Base-by-base conservation (phyloP, 1,284 basidiomycete species). In the Ceratorhiza oryzae-sativae region DNA sequence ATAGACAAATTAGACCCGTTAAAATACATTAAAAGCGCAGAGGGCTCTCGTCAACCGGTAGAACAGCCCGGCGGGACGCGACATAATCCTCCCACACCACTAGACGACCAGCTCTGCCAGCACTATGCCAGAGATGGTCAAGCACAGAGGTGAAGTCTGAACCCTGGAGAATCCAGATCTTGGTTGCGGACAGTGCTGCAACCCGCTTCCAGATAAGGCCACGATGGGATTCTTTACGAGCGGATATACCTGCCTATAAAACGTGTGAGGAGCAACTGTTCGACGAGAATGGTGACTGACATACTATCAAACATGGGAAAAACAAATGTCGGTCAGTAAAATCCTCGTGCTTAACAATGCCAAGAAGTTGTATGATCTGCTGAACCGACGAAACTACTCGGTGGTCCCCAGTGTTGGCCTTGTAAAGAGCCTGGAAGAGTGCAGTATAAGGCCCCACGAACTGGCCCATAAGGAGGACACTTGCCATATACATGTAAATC, bases 41-140 rank as follows among this genome's bases (percentile, higher is more conserved):
- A 6, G 36, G 36, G 6, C 36, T 13, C 42, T 71, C 67, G 32
- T 41, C 41, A 42, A 71, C 30, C 1, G 67, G 56, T n/a, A 71
- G 27, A 39, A 59, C 67, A 15, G 20, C 45, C n/a, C 67, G 41
- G 36, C 67, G 41, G n/a, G 55, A 59, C 6, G 5, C 5, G 23
- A 41, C 56, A 71, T 71, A 71, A 20, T 71, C 56, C 3, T 71
- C 45, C 67, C 67, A 71, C 1, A 27, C 46, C 1, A 56, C 56
- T 15, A 56, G 42, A 9, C 45, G 27, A 3, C 67, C 67, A 41
- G 36, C 20, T n/a, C n/a, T 59, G 2, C 30, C 67, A 48, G 42
- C 27, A 39, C 67, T 56, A 41, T 71, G 67, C 67, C 67, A 71
- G 1, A 71, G n/a, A 25, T 71, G 56, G 12, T 60, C 67, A 6